Percentiles rank a stretch among this genome's conserved stretches.
These are phyloP conservation scores for Podaxis mareebaensis DNA, from an alignment of 768 basidiomycete species.

Conservation along the genomic window DNA sequence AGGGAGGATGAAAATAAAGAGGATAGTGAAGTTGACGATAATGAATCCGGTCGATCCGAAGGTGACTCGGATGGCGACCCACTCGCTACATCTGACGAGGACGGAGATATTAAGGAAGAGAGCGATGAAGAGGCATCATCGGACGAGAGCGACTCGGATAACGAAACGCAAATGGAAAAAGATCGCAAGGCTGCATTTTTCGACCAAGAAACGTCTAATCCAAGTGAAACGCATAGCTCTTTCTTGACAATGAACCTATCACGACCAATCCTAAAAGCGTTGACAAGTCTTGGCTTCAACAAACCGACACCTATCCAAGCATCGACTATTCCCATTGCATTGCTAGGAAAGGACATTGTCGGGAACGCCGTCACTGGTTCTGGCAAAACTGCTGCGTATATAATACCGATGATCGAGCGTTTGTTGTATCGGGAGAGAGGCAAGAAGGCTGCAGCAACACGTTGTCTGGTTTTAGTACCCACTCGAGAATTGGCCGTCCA, in stretches of 20 bases:
- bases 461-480: conserved; percentile 91
- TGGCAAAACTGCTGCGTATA: conserved; percentile 98
- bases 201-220: conserved; percentile 52
- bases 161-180: conserved; percentile 64
- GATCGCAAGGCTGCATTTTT: conserved; percentile 91
- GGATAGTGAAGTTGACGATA: conserved; percentile 17
- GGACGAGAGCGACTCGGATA: conserved; percentile 35
- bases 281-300: conserved; percentile 78
- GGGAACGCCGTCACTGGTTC: conserved; percentile 96
- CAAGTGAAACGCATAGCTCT: conserved; percentile 60
- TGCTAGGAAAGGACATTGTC: conserved; percentile 94
- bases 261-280: conserved; percentile 87
- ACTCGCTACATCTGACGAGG: conserved; percentile 17
- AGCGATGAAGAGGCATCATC: conserved; percentile 33
- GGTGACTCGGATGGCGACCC: conserved; percentile 23
- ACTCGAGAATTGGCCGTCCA: conserved; percentile 96
- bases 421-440: conserved; percentile 90
- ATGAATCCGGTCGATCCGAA: conserved; percentile 20
- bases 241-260: conserved; percentile 96
- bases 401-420: conserved; percentile 91
- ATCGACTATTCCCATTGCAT: conserved; percentile 89
- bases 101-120: conserved; percentile 22
- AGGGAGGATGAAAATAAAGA: conserved; percentile 29
- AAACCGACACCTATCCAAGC: conserved; percentile 96
- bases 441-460: conserved; percentile 79